Base-by-base conservation (phyloP, 176 grass and related monocot species). In the Ensete ventricosum region DNA sequence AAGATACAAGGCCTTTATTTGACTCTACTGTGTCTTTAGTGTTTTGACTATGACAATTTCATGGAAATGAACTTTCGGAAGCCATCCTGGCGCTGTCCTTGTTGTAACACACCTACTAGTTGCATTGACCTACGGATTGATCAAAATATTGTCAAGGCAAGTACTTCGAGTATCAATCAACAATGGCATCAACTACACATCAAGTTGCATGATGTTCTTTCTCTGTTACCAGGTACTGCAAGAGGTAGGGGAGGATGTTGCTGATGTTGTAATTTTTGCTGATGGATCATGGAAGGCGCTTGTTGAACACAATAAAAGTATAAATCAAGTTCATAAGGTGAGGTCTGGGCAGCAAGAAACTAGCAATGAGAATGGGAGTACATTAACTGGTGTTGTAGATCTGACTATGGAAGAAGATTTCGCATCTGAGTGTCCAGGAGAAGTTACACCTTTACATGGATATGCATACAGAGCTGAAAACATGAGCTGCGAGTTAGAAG, bases 11-110 rank as follows among this genome's bases (percentile, higher is more conserved):
- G 78, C 64, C 70, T 48, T 54, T 89, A 57, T 84, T 62, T 58
- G 53, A 55, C 0, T 14, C 2, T 57, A 0, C 78, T 51, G 77
- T 74, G 2, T 79, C 64, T 79, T 64, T 78, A 99, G 96, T 99
- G 90, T 83, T 99, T 95, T 89, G 96, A 99, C 84, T 99, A 94
- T 75, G 81, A 94, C 27, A 99, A 88, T 82, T 99, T 91, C 83
- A 86, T 95, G 82, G 88, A 89, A 76, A 86, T 99, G 81, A 99
- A 99, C 82, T 89, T 55, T 19, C 91, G 87, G 73, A 99, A 94
- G 67, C 96, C 91, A 14, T 79, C 70, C 50, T 99, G 96, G 91
- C 88, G 91, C 17, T 99, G 96, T 71, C 91, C 96, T 73, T 88
- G 54, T 82, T 99, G 96, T 75, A 89, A 86, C 64, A 91, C 86